These are phyloP conservation scores for Termitomyces sp. DNA, from an alignment of 1,284 basidiomycete genomes.

Conservation along the genomic window DNA sequence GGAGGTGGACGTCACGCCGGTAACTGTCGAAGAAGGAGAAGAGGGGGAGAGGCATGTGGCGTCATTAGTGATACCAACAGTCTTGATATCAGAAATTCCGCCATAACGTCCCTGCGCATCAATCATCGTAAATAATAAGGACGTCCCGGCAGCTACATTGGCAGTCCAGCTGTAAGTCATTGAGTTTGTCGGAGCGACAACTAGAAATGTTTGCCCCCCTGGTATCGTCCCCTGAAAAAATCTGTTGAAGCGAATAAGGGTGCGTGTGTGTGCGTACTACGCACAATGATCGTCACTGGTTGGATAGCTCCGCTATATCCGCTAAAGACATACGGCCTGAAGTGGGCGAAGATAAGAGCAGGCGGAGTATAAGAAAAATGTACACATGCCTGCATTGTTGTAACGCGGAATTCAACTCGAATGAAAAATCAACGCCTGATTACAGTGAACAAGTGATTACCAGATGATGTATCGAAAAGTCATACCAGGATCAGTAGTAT, in stretches of 20 bases:
- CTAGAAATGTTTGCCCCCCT: conserved; percentile 46
- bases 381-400: conserved; percentile 58
- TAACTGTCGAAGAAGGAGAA: conserved; percentile 49
- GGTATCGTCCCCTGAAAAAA: conserved; percentile 57
- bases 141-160: conserved; percentile 55
- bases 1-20: conserved; percentile 1
- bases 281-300: conserved; percentile 58
- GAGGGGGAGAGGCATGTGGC: conserved; percentile 44
- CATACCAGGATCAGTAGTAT: conserved; percentile 42
- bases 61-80: conserved; percentile 48
- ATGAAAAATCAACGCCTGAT: conserved; percentile 42
- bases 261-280: conserved; percentile 16
- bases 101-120: conserved; percentile 55
- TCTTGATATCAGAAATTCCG: conserved; percentile 48
- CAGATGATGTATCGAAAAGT: conserved; percentile 4
- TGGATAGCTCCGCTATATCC: conserved; percentile 46
- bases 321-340: conserved; percentile 51
- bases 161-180: conserved; percentile 52
- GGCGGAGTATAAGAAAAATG: not conserved
- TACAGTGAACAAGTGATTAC: not conserved
- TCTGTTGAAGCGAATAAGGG: not conserved
- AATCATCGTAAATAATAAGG: conserved; percentile 55
- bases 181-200: conserved; percentile 41
- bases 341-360: conserved; percentile 3
- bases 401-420: conserved; percentile 46